Evolutionary conservation across 345 rosid species (phyloP), one percentile per base, ranked within the genome.

Genomic region (Abelmoschus esculentus): DNA sequence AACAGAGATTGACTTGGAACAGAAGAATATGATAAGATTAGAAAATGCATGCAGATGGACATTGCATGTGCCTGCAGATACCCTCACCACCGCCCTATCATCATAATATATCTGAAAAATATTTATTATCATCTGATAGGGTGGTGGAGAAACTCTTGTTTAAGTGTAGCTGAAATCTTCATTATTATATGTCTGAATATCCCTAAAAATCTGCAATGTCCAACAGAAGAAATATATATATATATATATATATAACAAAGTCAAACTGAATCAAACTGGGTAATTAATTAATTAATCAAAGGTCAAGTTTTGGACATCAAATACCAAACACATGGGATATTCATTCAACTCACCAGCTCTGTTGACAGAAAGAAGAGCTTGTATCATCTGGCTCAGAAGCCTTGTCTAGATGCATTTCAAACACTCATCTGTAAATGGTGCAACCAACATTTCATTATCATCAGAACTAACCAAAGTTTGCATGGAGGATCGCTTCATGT

Each of bases 141-240:
- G 32, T 38, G 5, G 46, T 42, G 1, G 13, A 44, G 31, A 46
- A 50, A 53, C 70, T 60, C 55, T 31, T 19, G 54, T 57, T n/a
- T 61, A 71, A 50, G 14, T 36, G 63, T 73, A 32, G 26, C 17
- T 32, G 12, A 53, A 22, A 26, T 7, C 50, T 62, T 61, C 3
- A 18, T n/a, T 54, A 7, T 69, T 66, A 17, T 73, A 69, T 56
- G 42, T 53, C 56, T 46, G 42, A 80, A 83, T 59, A 86, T 88
- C 90, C 89, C 91, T 75, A 71, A 77, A 85, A 70, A 85, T 86
- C 91, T 83, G 88, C 81, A 22, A 22, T 59, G 72, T 79, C 80
- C 80, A 69, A 64, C 67, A 50, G 0, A n/a, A 8, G 7, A 61
- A 61, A 14, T 22, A 7, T 52, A 47, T 52, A 38, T 67, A 47